Evolutionary conservation across 1,139 yeast genomes (phyloP), one percentile per base, ranked within the genome.

Genomic region (Pneumocystis carinii): DNA sequence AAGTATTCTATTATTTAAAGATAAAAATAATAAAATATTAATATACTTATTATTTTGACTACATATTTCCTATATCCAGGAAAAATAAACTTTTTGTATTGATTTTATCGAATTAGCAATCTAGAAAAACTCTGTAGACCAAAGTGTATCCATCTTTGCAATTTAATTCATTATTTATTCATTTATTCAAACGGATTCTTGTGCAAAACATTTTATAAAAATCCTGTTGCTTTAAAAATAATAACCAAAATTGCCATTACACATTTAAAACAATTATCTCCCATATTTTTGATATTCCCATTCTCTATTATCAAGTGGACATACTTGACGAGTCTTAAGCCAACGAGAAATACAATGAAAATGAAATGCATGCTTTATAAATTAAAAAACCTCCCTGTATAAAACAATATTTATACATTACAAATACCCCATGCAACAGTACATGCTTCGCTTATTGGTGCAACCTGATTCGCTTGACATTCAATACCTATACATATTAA

Each of bases 361-460:
- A 72, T 89, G 96, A 79, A 89, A 89, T 29, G 95, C 94, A 72
- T 89, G 96, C 71, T 69, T 48, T 5, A 19, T 5, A 3, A 48
- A 59, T 38, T 36, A 27, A 6, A 3, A 37, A 15, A 58, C n/a
- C 24, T 56, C 8, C 41, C 3, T 24, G 7, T 10, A 58, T 19
- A 38, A n/a, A n/a, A n/a, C n/a, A 17, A 57, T 17, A 1, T 32
- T 17, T 77, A 73, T 64, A 76, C 79, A 72, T 90, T 90, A 76
- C 99, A 92, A 63, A 82, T 82, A 58, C 98, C 99, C 95, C 97
- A 90, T 1, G 97, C 97, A 10, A 96, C 95, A 62, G 88, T 85
- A 76, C 99, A 94, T 69, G 87, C 94, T 60, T 83, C 86, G 61
- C 82, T 81, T n/a, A 85, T 77, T 17, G 77, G 78, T 62, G 83